Evolutionary conservation across 2,329 filamentous ascomycete species (phyloP), one percentile per base, ranked within the genome.

Genomic region (Fusarium transvaalense): DNA sequence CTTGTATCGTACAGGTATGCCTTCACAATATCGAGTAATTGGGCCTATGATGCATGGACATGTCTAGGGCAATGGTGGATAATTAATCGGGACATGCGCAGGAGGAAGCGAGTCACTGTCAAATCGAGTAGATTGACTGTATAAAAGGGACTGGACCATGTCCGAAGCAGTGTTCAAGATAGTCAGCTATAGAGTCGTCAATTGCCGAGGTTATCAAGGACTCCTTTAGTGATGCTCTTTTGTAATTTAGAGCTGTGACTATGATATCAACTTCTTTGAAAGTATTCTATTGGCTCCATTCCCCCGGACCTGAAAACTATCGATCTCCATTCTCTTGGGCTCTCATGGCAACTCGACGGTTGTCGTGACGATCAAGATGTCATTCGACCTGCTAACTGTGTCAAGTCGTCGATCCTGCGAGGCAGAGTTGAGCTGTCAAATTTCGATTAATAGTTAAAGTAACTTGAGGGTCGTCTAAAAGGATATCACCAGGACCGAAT

Each of bases 321-420:
- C 32, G n/a, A 9, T 42, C 12, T 55, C 27, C 15, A 14, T 29
- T 37, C 10, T 10, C 6, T 42, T 56, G 32, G 13, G n/a, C 21
- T 45, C 27, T 38, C 4, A 25, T 9, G 17, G 17, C 13, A 54
- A 27, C 17, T 47, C 8, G 19, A 13, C 9, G 25, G 43, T 46
- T 27, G 29, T 8, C 10, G 14, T 19, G 29, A 37, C 31, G 17
- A 35, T 32, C 43, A 45, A 19, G 34, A 17, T 47, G 13, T 23
- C 42, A 34, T 37, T 38, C 29, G 12, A 34, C 25, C 23, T 64
- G 27, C 31, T 15, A 34, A 25, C 25, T 23, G 52, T 21, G 27
- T 54, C 35, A 45, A 65, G 19, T 48, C 37, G 23, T 27, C 53
- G 23, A 58, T 64, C 51, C 13, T 45, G 45, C 42, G 32, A 65